phyloP scores from a whole-genome alignment of 2,329 filamentous ascomycete species.

The Hypomyces perniciosus region DNA sequence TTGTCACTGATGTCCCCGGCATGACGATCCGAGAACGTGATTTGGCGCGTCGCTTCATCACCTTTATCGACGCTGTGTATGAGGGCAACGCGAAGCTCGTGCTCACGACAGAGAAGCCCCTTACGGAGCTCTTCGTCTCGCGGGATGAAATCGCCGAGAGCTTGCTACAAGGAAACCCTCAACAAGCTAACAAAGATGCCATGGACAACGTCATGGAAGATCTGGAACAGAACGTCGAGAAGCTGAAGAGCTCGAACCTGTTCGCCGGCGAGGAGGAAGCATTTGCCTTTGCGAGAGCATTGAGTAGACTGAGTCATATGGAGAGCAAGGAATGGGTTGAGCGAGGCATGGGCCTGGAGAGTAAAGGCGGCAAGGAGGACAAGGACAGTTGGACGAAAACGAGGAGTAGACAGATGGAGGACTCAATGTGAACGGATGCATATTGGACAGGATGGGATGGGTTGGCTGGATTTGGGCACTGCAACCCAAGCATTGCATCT shows the following conservation, averaged over 20 bases:
- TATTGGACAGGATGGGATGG: too few species aligned
- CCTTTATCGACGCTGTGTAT: slow-evolving; percentile 94
- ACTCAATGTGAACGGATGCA: slow-evolving; percentile 47
- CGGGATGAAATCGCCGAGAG: slow-evolving; percentile 58
- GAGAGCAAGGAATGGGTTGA: slow-evolving; percentile 93
- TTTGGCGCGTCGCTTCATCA: slow-evolving; percentile 88
- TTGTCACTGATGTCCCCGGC: slow-evolving; percentile 83
- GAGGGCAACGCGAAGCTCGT: slow-evolving; percentile 91
- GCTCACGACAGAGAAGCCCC: slow-evolving; percentile 78
- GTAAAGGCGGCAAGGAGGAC: slow-evolving; percentile 57
- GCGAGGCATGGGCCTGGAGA: slow-evolving; percentile 63
- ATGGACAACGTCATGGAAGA: slow-evolving; percentile 85
- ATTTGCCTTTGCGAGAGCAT: slow-evolving; percentile 87
- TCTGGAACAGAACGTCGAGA: slow-evolving; percentile 74
- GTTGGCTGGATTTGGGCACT: too few species aligned
- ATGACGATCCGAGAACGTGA: slow-evolving; percentile 87
- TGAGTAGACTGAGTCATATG: slow-evolving; percentile 86
- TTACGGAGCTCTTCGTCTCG: slow-evolving; percentile 81
- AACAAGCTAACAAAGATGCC: slow-evolving; percentile 45
- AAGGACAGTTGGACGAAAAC: slow-evolving; percentile 60
- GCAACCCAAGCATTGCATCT: too few species aligned
- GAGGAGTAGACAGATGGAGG: slow-evolving; percentile 62
- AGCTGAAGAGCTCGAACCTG: slow-evolving; percentile 77
- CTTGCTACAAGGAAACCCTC: slow-evolving; percentile 44
- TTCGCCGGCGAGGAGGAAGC: slow-evolving; percentile 95